phyloP scores from a whole-genome alignment of 768 basidiomycete species.

The Mycena chlorophos region DNA sequence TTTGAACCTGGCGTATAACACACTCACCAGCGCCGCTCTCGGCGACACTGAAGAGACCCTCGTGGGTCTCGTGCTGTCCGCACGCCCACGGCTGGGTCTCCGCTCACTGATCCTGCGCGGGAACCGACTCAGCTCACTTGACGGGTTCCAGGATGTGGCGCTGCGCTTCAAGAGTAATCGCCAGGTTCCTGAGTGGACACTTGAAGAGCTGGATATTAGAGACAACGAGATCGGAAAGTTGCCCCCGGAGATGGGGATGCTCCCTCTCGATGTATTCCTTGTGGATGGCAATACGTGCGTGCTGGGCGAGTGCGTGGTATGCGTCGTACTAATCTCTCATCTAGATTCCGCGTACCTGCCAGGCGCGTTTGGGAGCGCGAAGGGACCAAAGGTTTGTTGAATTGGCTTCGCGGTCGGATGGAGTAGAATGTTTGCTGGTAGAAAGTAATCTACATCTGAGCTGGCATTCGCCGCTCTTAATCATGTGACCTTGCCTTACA shows the following conservation, averaged over 20 bases:
- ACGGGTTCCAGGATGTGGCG: constrained; percentile 64
- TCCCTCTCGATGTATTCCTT: constrained; percentile 78
- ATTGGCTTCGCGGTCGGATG: constrained; percentile 75
- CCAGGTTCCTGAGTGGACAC: constrained; percentile 64
- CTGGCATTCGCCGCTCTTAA: too few relatives aligned
- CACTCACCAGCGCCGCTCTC: constrained; percentile 55
- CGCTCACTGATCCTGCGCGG: constrained; percentile 68
- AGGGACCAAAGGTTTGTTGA: constrained; percentile 78
- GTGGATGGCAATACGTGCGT: constrained; percentile 85
- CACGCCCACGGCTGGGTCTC: constrained; percentile 52
- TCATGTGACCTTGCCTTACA: too few relatives aligned
- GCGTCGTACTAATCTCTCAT: neutral
- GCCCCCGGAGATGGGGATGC: constrained; percentile 66
- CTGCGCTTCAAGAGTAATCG: constrained; percentile 65
- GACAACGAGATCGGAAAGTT: constrained; percentile 79
- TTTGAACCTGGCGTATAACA: constrained; percentile 77
- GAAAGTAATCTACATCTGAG: too few relatives aligned
- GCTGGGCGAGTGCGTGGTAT: neutral
- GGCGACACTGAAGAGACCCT: constrained; percentile 42
- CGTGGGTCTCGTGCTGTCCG: constrained; percentile 51
- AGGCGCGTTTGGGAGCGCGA: constrained; percentile 85
- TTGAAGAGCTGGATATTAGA: constrained; percentile 80
- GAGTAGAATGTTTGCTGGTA: constrained; percentile 54
- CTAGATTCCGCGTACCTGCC: constrained; percentile 78
- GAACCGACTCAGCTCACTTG: constrained; percentile 61